A percentile compares a stretch with the other conserved stretches of the same genome.
These are phyloP conservation scores for Fusarium continuum DNA, from an alignment of 2,329 filamentous ascomycete genomes.

Conservation along the genomic window DNA sequence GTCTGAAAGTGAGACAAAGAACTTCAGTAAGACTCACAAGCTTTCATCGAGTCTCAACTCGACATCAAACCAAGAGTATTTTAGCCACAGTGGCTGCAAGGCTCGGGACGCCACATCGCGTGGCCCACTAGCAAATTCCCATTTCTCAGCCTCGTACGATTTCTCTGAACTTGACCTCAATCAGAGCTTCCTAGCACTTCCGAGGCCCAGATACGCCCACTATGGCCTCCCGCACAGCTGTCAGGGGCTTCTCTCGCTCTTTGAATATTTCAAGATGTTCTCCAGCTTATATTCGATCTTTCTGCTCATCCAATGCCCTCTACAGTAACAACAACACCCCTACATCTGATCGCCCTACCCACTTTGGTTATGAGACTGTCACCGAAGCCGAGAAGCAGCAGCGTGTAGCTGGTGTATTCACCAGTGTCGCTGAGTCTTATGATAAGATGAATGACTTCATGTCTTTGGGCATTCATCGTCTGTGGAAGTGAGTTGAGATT, in stretches of 20 bases:
- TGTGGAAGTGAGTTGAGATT: slow-evolving; percentile 77
- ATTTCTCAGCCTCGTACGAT: slow-evolving; percentile 45
- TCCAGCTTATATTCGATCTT: slow-evolving; percentile 36
- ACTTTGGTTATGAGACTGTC: slow-evolving; percentile 91
- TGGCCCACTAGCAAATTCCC: slow-evolving; percentile 39
- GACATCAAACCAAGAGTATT: background rate
- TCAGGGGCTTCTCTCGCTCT: slow-evolving; percentile 43
- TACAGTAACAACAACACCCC: slow-evolving; percentile 44
- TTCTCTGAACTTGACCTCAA: slow-evolving; percentile 36
- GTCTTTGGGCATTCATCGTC: slow-evolving; percentile 94
- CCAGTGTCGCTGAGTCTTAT: slow-evolving; percentile 92
- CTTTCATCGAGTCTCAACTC: background rate
- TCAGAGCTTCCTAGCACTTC: slow-evolving; percentile 20
- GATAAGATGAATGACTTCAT: slow-evolving; percentile 99
- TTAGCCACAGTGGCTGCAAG: slow-evolving; percentile 41
- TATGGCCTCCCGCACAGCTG: slow-evolving; percentile 46
- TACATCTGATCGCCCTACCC: slow-evolving; percentile 70
- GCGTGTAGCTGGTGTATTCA: slow-evolving; percentile 87
- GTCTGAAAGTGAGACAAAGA: slow-evolving; percentile 20
- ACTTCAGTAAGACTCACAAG: background rate
- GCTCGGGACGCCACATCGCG: slow-evolving; percentile 26
- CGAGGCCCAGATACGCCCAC: slow-evolving; percentile 19
- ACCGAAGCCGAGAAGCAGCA: slow-evolving; percentile 78
- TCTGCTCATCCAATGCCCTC: slow-evolving; percentile 44
- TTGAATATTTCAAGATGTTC: slow-evolving; percentile 28